These are phyloP conservation scores for Psilocybe sp. DNA, from an alignment of 768 basidiomycete genomes.

Conservation along the genomic window DNA sequence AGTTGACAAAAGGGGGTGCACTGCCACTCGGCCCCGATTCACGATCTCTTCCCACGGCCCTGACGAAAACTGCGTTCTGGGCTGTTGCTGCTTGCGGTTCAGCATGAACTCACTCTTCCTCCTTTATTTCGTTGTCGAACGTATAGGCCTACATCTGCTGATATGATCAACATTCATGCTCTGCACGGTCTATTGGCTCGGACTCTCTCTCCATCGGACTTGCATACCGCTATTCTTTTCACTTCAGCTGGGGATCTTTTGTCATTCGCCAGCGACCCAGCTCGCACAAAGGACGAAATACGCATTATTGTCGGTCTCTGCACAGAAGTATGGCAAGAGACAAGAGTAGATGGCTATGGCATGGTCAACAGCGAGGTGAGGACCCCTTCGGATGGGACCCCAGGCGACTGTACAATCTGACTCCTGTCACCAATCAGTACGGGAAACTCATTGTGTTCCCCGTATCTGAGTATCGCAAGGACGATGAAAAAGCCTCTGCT, in stretches of 20 bases:
- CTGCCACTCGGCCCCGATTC: no score
- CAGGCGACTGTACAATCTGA: constrained; percentile 1
- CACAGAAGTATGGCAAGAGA: constrained; percentile 79
- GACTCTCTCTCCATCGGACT: constrained; percentile 51
- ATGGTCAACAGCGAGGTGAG: constrained; percentile 80
- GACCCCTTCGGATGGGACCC: constrained; percentile 8
- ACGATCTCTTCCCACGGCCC: no score
- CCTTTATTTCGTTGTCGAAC: no score
- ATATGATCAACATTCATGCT: constrained; percentile 69
- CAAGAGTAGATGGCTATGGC: constrained; percentile 57
- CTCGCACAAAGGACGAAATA: constrained; percentile 67
- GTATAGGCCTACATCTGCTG: neutral
- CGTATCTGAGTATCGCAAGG: constrained; percentile 39
- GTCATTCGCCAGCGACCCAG: constrained; percentile 56
- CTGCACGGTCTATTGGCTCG: constrained; percentile 66
- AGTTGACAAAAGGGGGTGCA: no score
- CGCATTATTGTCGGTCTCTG: constrained; percentile 70
- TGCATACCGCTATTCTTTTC: constrained; percentile 72
- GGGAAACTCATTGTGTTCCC: constrained; percentile 71
- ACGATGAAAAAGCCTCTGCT: constrained; percentile 18
- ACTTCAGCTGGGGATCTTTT: constrained; percentile 76
- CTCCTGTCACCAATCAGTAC: constrained; percentile 37
- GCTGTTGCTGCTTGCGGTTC: no score
- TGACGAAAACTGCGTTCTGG: no score
- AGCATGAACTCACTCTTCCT: neutral